These are phyloP conservation scores for Cutaneotrichosporon dermatis DNA, from an alignment of 1,284 basidiomycete species.

Conservation along the genomic window DNA sequence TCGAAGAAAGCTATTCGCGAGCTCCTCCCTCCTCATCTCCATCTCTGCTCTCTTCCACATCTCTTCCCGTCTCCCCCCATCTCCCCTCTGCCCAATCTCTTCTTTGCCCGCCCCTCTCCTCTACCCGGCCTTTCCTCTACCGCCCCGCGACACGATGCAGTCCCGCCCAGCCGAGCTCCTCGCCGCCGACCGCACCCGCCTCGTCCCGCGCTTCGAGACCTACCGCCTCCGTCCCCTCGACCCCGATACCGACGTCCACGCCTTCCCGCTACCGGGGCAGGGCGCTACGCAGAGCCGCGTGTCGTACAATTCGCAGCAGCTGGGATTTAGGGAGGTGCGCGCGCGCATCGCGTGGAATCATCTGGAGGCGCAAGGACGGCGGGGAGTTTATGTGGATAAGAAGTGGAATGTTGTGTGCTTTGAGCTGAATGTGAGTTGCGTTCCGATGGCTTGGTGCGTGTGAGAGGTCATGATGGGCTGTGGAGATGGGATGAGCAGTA, in stretches of 20 bases:
- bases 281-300: slow-evolving; percentile 42
- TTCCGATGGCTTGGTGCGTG: background rate
- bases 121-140: no score
- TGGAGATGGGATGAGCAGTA: no score
- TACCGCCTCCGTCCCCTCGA: slow-evolving; percentile 40
- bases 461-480: background rate
- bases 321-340: slow-evolving; percentile 60
- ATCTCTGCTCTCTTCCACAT: no score
- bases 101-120: no score
- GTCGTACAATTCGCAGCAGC: slow-evolving; percentile 28
- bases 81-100: no score
- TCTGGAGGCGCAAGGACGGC: slow-evolving; percentile 55
- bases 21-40: no score
- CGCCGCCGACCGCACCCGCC: slow-evolving; percentile 24
- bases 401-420: slow-evolving; percentile 62
- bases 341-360: slow-evolving; percentile 82
- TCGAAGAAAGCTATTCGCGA: no score
- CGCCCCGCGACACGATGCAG: background rate
- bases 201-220: slow-evolving; percentile 44
- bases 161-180: slow-evolving; percentile 27
- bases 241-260: slow-evolving; percentile 24
- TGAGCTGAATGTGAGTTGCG: slow-evolving; percentile 50
- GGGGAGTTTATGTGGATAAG: slow-evolving; percentile 64
- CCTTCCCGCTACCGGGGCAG: slow-evolving; percentile 26
- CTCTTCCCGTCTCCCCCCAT: no score